These are phyloP conservation scores for Amanita thiersii DNA, from an alignment of 768 basidiomycete genomes.

Conservation along the genomic window DNA sequence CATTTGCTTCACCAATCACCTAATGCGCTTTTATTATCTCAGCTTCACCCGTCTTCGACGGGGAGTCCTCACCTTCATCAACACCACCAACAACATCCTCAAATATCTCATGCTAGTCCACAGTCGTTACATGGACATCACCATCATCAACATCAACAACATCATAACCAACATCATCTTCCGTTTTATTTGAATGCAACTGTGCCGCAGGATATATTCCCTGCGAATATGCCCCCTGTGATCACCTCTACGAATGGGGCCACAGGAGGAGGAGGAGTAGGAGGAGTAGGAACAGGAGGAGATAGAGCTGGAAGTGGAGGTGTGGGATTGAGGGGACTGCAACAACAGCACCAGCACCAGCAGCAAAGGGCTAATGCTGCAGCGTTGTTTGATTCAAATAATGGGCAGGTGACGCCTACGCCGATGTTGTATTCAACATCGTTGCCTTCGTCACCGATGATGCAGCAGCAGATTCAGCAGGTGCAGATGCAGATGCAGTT, in stretches of 20 bases:
- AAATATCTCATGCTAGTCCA: too few species aligned
- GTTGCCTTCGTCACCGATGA: not conserved
- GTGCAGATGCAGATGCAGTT: too few species aligned
- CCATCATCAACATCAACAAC: conserved; percentile 24
- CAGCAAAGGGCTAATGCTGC: too few species aligned
- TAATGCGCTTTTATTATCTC: conserved; percentile 25
- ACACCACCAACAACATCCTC: conserved; percentile 11
- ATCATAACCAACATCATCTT: conserved; percentile 16
- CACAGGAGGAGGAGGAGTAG: too few species aligned
- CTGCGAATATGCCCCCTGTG: conserved; percentile 30
- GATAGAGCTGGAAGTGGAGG: too few species aligned
- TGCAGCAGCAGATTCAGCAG: not conserved
- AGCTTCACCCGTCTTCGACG: too few species aligned
- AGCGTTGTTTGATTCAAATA: too few species aligned
- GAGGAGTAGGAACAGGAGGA: too few species aligned
- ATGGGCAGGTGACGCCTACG: conserved; percentile 35
- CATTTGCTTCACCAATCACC: conserved; percentile 17
- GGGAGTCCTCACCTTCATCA: conserved; percentile 33
- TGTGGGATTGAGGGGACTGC: too few species aligned
- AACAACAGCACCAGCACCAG: too few species aligned
- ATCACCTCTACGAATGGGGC: conserved; percentile 30
- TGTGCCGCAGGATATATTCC: conserved; percentile 35
- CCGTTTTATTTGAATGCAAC: conserved; percentile 14
- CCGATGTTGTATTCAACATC: conserved; percentile 22
- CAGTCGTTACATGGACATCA: too few species aligned